These are phyloP conservation scores for Datura wrightii DNA, from an alignment of 257 asterid species.

Conservation along the genomic window DNA sequence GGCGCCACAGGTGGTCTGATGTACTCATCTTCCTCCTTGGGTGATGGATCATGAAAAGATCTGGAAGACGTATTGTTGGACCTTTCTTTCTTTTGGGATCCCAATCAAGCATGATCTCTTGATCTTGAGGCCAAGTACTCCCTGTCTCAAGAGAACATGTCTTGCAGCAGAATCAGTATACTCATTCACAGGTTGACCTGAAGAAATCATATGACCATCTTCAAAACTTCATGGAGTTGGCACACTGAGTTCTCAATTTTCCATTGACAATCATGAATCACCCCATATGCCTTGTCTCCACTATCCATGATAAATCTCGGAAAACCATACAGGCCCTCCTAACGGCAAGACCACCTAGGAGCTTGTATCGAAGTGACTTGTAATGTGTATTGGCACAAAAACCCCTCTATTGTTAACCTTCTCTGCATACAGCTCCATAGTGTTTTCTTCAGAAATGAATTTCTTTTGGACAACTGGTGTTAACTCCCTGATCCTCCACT, in stretches of 20 bases:
- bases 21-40: constrained; percentile 57
- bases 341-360: constrained; percentile 64
- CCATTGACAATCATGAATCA: constrained; percentile 62
- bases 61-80: constrained; percentile 27
- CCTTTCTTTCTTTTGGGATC: constrained; percentile 31
- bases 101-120: constrained; percentile 22
- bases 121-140: constrained; percentile 12
- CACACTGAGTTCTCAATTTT: constrained; percentile 62
- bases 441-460: constrained; percentile 54
- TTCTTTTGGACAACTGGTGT: constrained; percentile 58
- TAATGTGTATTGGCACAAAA: constrained; percentile 64
- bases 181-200: constrained; percentile 69
- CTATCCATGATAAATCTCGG: constrained; percentile 63
- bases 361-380: constrained; percentile 63
- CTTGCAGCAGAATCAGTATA: constrained; percentile 66
- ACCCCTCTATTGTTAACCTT: constrained; percentile 60
- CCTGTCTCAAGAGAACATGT: constrained; percentile 54
- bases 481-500: constrained; percentile 57
- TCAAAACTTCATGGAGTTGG: constrained; percentile 68
- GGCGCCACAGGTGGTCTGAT: constrained; percentile 37
- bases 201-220: constrained; percentile 72
- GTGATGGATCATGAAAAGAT: constrained; percentile 48
- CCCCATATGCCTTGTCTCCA: constrained; percentile 71
- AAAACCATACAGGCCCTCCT: constrained; percentile 68
- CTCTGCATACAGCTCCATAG: constrained; percentile 60